Base-by-base conservation (phyloP, 2,329 filamentous ascomycete genomes). In the Ascocoryne sarcoides region DNA sequence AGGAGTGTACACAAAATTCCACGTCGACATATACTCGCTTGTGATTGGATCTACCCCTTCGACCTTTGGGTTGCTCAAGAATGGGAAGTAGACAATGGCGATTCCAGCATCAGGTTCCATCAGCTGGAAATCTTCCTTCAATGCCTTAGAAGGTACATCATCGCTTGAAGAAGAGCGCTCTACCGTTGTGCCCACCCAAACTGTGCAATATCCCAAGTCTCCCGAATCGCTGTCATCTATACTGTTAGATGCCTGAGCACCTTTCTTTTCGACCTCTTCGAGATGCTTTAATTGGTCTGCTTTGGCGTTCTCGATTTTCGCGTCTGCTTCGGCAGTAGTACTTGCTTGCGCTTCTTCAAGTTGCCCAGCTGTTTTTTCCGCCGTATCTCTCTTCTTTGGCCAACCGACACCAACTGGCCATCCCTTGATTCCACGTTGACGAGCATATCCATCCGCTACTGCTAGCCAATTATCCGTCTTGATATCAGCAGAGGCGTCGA, bases 361-460 rank as follows among this genome's bases (percentile, higher is more conserved):
- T 46, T 87, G 72, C 33, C 75, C 61, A 21, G 73, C 70, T 1
- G 80, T 73, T 44, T 82, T 69, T 42, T 77, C 66, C 1, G 76
- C 61, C 0, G 75, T 66, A 37, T 79, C 74, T 3, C 65, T 69
- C 5, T 62, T 57, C 42, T 78, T 79, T 1, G 90, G 90, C 92
- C 92, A 98, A 14, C 92, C 92, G n/a, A 87, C 80, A 4, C 90
- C 90, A 5, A 95, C 65, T 0, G 92, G 92, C 92, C 92, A 98
- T 4, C 90, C 90, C 59, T 88, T 90, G 59, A 98, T 80, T 5
- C 84, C 85, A 32, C 90, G 80, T 61, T 95, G 89, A 18, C 79
- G 77, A 2, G 88, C 89, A 57, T 96, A 98, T 1, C 92, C 90
- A 55, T 96, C 92, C 0, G 84, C 86, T 0, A 95, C 87, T 12